Base-by-base conservation (phyloP, 2,329 filamentous ascomycete species). In the Gaeumannomyces tritici region DNA sequence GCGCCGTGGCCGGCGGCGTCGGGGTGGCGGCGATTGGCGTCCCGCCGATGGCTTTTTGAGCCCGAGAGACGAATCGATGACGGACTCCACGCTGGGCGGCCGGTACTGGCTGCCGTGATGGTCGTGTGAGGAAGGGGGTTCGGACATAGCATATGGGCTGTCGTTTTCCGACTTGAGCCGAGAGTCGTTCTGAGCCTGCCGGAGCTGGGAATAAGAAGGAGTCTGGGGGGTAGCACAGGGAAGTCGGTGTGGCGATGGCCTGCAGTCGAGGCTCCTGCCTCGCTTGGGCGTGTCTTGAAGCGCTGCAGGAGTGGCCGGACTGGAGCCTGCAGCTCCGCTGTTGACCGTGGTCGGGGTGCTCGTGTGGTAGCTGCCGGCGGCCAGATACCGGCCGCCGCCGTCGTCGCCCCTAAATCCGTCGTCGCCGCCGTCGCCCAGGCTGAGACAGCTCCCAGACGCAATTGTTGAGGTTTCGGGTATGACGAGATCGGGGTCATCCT, bases 1-100 rank as follows among this genome's bases (percentile, higher is more conserved):
- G 8, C 42, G 42, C 11, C 42, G n/a, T 18, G 42, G 18, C 6
- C n/a, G 42, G 42, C 42, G 42, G n/a, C 42, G 42, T 8, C 21
- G 42, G 4, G 42, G 42, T 2, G 42, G 11, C 7, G 42, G 3
- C 21, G 21, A 11, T 21, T 18, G 24, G 42, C 5, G 42, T 4
- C 21, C 18, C 2, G n/a, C 8, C 21, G 42, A n/a, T 8, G 13
- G 21, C 21, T 51, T 51, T 8, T 18, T 7, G 42, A 33, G n/a
- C 28, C 56, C 60, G 54, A 61, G 60, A 3, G 60, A 57, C 2
- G 61, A 62, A 24, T 62, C 57, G 13, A 60, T 51, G n/a, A 62
- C 61, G 8, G 61, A 59, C 61, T 62, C 61, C 28, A 58, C 61
- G 24, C 54, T 62, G 9, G 59, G 62, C 18, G 59, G 35, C 27